These are phyloP conservation scores for Sarocladium strictum DNA, from an alignment of 2,329 filamentous ascomycete species.

Conservation along the genomic window DNA sequence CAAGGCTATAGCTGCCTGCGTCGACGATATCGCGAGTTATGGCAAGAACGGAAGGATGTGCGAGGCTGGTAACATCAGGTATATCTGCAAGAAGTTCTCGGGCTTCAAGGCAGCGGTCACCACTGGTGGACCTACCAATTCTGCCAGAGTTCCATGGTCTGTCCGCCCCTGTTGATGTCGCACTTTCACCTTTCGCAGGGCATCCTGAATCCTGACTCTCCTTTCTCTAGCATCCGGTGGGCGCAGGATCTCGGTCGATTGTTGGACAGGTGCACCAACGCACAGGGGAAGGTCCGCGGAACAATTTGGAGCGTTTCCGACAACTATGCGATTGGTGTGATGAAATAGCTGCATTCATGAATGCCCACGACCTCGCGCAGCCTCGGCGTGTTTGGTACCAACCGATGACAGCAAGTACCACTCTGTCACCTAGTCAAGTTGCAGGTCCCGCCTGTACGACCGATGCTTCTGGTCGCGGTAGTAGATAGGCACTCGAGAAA, in stretches of 20 bases:
- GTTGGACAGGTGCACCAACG: not conserved
- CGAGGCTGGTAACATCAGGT: not conserved
- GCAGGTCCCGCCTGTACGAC: too few species aligned
- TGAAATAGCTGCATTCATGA: too few species aligned
- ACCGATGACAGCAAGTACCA: too few species aligned
- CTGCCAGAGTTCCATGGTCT: not conserved
- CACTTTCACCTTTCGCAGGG: not conserved
- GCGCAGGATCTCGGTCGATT: not conserved
- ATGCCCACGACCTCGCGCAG: too few species aligned
- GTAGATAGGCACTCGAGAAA: too few species aligned
- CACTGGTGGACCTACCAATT: not conserved
- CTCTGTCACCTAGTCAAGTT: too few species aligned
- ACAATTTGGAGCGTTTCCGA: not conserved
- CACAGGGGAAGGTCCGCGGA: not conserved
- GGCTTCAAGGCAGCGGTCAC: not conserved
- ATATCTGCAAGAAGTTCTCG: not conserved
- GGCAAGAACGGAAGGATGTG: not conserved
- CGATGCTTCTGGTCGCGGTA: too few species aligned
- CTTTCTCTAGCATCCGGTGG: not conserved
- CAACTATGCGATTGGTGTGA: too few species aligned
- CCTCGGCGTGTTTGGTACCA: too few species aligned
- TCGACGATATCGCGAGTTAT: not conserved
- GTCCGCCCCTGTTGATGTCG: not conserved
- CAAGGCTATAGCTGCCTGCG: not conserved
- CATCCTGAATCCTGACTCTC: not conserved